Conservation (phyloP, 768 basidiomycete species). For the Zangia roseola region DNA sequence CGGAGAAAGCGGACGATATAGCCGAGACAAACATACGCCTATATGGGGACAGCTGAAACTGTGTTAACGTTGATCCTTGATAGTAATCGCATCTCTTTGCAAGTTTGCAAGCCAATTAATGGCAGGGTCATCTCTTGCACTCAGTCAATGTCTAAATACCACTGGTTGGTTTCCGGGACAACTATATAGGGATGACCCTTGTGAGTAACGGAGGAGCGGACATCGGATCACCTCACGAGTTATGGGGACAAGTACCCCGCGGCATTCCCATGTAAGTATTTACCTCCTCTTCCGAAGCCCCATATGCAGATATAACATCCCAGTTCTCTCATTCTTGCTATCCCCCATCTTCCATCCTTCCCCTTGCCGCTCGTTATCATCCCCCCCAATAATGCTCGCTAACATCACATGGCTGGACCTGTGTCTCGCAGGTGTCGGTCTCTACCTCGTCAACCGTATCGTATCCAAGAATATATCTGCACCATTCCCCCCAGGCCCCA, state of each 20-base stretch:
- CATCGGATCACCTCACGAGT: neutral
- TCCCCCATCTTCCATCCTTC: neutral
- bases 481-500: conserved; percentile 47
- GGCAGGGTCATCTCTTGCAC: no score
- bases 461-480: conserved; percentile 21
- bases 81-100: no score
- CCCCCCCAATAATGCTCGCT: conserved; percentile 19
- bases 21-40: no score
- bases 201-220: no score
- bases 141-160: no score
- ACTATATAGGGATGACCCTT: no score
- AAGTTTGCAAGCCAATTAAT: no score
- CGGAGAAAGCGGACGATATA: no score
- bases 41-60: no score
- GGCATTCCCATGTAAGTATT: conserved; percentile 23
- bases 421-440: conserved; percentile 29
- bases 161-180: no score
- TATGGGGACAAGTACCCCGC: conserved; percentile 12
- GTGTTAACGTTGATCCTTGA: no score
- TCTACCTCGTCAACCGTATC: conserved; percentile 28
- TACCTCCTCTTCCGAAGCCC: conserved; percentile 6
- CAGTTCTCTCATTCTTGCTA: neutral
- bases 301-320: conserved; percentile 23
- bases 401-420: conserved; percentile 32
- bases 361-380: neutral